These are phyloP conservation scores for Iris macrosiphon DNA, from an alignment of 106 monocot species.

Conservation along the genomic window DNA sequence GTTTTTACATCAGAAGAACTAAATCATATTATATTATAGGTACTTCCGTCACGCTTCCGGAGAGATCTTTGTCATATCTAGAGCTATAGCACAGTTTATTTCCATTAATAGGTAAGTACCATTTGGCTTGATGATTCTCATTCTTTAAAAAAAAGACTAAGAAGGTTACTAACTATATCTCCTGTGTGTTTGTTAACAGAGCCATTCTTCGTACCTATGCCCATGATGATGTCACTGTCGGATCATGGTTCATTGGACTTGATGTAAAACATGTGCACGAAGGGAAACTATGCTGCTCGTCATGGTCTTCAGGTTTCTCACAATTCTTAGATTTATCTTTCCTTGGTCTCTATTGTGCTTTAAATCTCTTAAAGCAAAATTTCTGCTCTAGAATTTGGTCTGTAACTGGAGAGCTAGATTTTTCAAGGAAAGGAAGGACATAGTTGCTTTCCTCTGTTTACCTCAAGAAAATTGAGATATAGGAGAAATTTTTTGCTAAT, in stretches of 20 bases:
- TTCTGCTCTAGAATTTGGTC: background rate
- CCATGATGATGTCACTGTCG: conserved; percentile 92
- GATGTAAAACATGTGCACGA: conserved; percentile 82
- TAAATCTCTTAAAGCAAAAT: background rate
- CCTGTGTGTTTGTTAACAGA: no score
- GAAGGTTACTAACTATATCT: no score
- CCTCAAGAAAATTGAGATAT: no score
- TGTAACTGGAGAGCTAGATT: background rate
- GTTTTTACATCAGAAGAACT: background rate
- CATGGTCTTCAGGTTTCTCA: conserved; percentile 74
- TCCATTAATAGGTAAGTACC: conserved; percentile 69
- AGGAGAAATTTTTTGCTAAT: no score
- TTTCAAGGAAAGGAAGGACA: background rate
- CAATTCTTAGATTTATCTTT: background rate
- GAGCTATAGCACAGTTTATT: conserved; percentile 79
- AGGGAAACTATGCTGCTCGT: conserved; percentile 84
- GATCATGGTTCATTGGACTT: conserved; percentile 97
- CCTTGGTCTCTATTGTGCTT: background rate
- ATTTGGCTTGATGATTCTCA: no score
- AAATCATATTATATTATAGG: conserved; percentile 19
- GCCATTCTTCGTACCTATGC: conserved; percentile 79
- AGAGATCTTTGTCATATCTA: conserved; percentile 67
- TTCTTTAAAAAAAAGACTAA: no score
- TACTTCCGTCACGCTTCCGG: conserved; percentile 95
- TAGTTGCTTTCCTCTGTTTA: background rate